Percentiles rank a stretch among this genome's conserved stretches.
These are phyloP conservation scores for Daldinia eschscholtzii DNA, from an alignment of 2,329 filamentous ascomycete species.

Conservation along the genomic window DNA sequence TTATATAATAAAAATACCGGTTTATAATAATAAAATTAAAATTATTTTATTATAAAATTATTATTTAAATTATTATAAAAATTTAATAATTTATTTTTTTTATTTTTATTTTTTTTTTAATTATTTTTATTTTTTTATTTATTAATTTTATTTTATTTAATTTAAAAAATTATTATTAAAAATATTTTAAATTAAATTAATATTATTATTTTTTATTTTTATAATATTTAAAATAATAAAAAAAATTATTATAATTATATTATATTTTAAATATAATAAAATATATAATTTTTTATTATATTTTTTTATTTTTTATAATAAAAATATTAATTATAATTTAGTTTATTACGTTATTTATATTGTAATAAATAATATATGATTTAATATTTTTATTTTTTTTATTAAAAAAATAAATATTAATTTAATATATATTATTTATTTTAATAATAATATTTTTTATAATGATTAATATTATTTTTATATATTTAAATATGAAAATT, in stretches of 20 bases:
- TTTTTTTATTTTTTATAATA: neutral
- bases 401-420: neutral
- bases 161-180: neutral
- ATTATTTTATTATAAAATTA: slow-evolving; percentile 1
- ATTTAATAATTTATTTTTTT: neutral
- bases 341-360: neutral
- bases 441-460: neutral
- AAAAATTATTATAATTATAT: neutral
- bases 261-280: neutral
- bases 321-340: slow-evolving; percentile 5
- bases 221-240: neutral
- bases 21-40: neutral
- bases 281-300: neutral
- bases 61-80: slow-evolving; percentile 4
- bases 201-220: neutral
- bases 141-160: neutral
- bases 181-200: neutral
- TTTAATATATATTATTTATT: neutral
- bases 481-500: neutral
- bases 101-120: too few relatives aligned
- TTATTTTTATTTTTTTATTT: too few relatives aligned
- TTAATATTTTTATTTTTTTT: neutral
- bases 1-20: neutral
- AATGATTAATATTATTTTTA: neutral
- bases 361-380: neutral